phyloP scores from a whole-genome alignment of 2,329 filamentous ascomycete genomes.

The Aspergillus candidus region DNA sequence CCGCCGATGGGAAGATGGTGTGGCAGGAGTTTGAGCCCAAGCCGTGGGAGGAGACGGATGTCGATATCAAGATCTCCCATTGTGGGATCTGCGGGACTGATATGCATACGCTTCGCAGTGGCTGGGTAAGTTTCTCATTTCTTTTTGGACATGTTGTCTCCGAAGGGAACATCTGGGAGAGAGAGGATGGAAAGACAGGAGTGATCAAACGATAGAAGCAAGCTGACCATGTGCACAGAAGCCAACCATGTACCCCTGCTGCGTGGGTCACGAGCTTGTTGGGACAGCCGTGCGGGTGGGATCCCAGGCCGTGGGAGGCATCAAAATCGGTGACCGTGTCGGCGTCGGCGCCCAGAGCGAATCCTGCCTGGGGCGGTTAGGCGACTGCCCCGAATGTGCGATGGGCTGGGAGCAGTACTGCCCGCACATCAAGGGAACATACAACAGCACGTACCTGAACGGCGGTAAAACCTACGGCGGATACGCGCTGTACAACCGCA shows the following conservation, averaged over 20 bases:
- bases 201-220: no score
- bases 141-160: background rate
- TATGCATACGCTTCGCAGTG: conserved; percentile 52
- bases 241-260: conserved; percentile 38
- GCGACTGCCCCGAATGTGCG: conserved; percentile 50
- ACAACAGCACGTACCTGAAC: conserved; percentile 35
- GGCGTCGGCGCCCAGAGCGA: conserved; percentile 58
- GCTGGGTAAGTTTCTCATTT: conserved; percentile 28
- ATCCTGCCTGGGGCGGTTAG: conserved; percentile 43
- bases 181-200: no score
- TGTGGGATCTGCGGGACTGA: conserved; percentile 62
- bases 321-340: conserved; percentile 32
- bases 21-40: conserved; percentile 57
- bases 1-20: conserved; percentile 49
- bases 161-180: background rate
- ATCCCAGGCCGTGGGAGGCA: conserved; percentile 28
- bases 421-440: conserved; percentile 26
- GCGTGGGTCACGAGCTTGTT: conserved; percentile 61
- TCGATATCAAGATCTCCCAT: conserved; percentile 59
- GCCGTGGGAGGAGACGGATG: conserved; percentile 58
- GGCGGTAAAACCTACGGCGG: conserved; percentile 63
- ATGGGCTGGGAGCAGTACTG: conserved; percentile 37
- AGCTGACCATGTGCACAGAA: conserved; percentile 15
- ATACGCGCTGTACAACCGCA: conserved; percentile 53
- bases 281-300: conserved; percentile 55